A percentile compares a stretch with the other conserved stretches of the same genome.
Conservation (phyloP, 2,329 filamentous ascomycete species). For the Didymella arachidicola region DNA sequence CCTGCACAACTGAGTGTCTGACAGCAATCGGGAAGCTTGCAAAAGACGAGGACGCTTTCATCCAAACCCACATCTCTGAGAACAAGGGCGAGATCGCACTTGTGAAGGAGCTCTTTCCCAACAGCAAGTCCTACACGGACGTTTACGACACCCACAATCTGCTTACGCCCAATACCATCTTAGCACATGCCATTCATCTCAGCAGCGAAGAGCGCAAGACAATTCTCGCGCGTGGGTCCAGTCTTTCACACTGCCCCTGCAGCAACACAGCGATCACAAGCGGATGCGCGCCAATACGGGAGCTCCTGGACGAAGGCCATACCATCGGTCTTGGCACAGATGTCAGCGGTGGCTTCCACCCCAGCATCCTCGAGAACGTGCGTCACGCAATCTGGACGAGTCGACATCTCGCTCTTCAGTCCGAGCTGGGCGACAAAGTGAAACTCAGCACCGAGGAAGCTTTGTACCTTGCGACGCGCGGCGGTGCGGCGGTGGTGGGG, state of each 20-base stretch:
- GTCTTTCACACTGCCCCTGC: slow-evolving; percentile 85
- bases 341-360: slow-evolving; percentile 84
- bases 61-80: slow-evolving; percentile 92
- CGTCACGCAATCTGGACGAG: slow-evolving; percentile 82
- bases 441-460: slow-evolving; percentile 87
- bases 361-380: slow-evolving; percentile 82
- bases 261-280: slow-evolving; percentile 84
- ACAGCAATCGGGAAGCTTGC: slow-evolving; percentile 70
- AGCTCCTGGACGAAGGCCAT: slow-evolving; percentile 76
- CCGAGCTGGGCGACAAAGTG: slow-evolving; percentile 47
- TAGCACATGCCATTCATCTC: slow-evolving; percentile 87
- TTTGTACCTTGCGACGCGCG: slow-evolving; percentile 84
- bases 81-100: slow-evolving; percentile 77
- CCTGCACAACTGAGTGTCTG: slow-evolving; percentile 65
- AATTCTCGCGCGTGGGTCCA: slow-evolving; percentile 67
- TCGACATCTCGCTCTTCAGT: slow-evolving; percentile 70
- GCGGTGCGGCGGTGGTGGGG: slow-evolving; percentile 83
- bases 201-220: slow-evolving; percentile 70
- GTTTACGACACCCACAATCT: slow-evolving; percentile 81
- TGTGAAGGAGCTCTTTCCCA: slow-evolving; percentile 74
- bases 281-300: slow-evolving; percentile 78
- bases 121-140: slow-evolving; percentile 69
- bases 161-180: slow-evolving; percentile 75
- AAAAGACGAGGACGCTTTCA: slow-evolving; percentile 66
- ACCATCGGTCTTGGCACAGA: slow-evolving; percentile 89